Evolutionary conservation across 306 rosid species (phyloP).

Genomic region (cucumber (Cucumis sativus)): DNA sequence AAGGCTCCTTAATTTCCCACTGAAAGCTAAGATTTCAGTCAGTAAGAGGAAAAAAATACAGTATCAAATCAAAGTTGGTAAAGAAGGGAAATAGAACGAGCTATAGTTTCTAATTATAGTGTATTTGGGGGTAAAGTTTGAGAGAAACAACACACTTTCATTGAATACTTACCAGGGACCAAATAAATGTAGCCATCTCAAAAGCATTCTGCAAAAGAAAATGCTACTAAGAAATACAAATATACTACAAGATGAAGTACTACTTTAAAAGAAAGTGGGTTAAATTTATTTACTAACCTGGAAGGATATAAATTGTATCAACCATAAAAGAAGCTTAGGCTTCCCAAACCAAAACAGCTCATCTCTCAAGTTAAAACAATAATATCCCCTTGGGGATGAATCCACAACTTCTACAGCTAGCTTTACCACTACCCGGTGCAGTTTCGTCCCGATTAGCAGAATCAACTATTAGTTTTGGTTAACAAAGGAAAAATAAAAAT

Average conservation of each 20-base stretch:
- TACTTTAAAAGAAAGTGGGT: background rate
- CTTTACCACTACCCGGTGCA: slow-evolving; percentile 76
- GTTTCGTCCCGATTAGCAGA: slow-evolving; percentile 69
- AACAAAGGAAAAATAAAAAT: background rate
- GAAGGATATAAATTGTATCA: slow-evolving; percentile 72
- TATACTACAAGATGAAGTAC: background rate
- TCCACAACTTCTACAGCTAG: slow-evolving; percentile 75
- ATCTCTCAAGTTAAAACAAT: slow-evolving; percentile 55
- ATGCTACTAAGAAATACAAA: background rate
- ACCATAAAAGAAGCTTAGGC: slow-evolving; percentile 57
- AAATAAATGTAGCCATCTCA: slow-evolving; percentile 84
- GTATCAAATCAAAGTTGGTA: background rate
- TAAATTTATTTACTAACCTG: slow-evolving; percentile 29
- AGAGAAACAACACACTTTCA: background rate
- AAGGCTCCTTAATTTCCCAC: slow-evolving; percentile 77
- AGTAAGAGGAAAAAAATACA: background rate
- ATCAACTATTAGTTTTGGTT: slow-evolving; percentile 37
- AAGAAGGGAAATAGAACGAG: background rate
- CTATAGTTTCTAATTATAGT: background rate
- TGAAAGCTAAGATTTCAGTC: slow-evolving; percentile 14
- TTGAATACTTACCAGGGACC: slow-evolving; percentile 77
- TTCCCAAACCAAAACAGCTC: slow-evolving; percentile 90
- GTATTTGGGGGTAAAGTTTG: background rate
- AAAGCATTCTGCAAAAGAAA: slow-evolving; percentile 69
- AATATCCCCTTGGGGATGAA: slow-evolving; percentile 23